phyloP scores from a whole-genome alignment of 768 basidiomycete genomes.

The Plicaturopsis crispa region DNA sequence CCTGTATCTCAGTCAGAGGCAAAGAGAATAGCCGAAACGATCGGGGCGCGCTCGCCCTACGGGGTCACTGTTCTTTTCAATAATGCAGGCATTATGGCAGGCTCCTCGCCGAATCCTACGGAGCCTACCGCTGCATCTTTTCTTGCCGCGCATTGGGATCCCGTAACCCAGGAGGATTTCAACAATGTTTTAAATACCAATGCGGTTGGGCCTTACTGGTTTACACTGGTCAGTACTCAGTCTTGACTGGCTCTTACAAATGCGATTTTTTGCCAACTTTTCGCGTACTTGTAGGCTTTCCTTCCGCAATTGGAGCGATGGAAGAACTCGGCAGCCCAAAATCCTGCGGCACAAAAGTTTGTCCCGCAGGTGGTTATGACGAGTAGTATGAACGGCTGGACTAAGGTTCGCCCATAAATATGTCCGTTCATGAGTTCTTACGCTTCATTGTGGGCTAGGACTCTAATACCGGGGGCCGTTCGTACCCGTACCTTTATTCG shows the following conservation, averaged over 20 bases:
- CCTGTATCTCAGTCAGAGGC: conserved; percentile 26
- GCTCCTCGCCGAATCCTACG: conserved; percentile 10
- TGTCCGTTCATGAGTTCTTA: not conserved
- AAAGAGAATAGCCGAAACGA: conserved; percentile 19
- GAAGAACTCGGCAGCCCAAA: conserved; percentile 13
- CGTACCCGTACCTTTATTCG: conserved; percentile 26
- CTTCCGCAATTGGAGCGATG: conserved; percentile 30
- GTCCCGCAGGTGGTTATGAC: conserved; percentile 29
- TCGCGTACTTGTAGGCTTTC: too few species aligned
- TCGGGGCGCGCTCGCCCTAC: conserved; percentile 18
- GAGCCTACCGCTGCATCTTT: conserved; percentile 17
- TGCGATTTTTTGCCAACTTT: too few species aligned
- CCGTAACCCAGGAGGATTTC: conserved; percentile 19
- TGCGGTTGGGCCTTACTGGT: conserved; percentile 30
- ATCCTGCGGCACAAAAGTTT: conserved; percentile 13
- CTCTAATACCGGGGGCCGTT: conserved; percentile 17
- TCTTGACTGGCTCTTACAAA: too few species aligned
- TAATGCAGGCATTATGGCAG: conserved; percentile 18
- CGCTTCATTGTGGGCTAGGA: conserved; percentile 11
- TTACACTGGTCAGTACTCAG: too few species aligned
- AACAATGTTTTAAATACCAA: conserved; percentile 17
- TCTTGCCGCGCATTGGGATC: conserved; percentile 19
- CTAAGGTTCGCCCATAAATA: conserved; percentile 14
- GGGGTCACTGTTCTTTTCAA: conserved; percentile 27
- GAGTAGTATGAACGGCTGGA: conserved; percentile 29